Base-by-base conservation (phyloP, 805 yeast genomes). In the Myxozyma mucilagina region DNA sequence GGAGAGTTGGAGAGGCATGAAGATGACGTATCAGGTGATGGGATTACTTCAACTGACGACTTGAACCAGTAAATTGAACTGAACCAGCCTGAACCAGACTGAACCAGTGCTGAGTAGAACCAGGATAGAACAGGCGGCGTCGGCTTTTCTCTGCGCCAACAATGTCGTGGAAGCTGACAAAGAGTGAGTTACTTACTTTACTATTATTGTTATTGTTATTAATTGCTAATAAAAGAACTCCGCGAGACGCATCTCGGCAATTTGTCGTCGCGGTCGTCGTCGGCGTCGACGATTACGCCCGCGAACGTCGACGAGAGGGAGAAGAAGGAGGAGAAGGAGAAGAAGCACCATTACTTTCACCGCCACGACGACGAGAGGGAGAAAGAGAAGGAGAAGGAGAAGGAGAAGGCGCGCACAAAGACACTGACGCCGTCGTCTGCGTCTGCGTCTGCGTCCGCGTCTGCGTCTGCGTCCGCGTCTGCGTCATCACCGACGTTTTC, bases 161-260 rank as follows among this genome's bases (percentile, higher is more conserved):
- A 14, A 42, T 65, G 68, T 65, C 79, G 57, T 79, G 82, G 82
- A 79, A 78, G 57, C 71, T 79, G 49, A 76, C 82, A n/a, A 79
- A 80, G 70, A 79, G 75, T 73, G 64, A 35, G 75, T 67, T 29
- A 4, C 20, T 18, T 11, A 6, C 9, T 16, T 9, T 44, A 11
- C 36, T 14, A 16, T 31, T 14, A 29, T 13, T 1, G n/a, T 45
- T n/a, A 13, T 39, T 14, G 3, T 44, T 8, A 9, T 49, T 18
- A n/a, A 18, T 16, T 50, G 14, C 49, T n/a, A n/a, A 44, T 29
- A 10, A 11, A 51, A 73, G 75, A 77, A 69, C 74, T 77, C 57
- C 76, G 77, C 60, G 80, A 77, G 53, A 75, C 79, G 24, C 77
- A 74, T 47, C 60, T 75, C 48, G 72, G 76, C 35, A 64, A 72